These are phyloP conservation scores for Hypericum androsaemum DNA, from an alignment of 345 rosid species.

Conservation along the genomic window DNA sequence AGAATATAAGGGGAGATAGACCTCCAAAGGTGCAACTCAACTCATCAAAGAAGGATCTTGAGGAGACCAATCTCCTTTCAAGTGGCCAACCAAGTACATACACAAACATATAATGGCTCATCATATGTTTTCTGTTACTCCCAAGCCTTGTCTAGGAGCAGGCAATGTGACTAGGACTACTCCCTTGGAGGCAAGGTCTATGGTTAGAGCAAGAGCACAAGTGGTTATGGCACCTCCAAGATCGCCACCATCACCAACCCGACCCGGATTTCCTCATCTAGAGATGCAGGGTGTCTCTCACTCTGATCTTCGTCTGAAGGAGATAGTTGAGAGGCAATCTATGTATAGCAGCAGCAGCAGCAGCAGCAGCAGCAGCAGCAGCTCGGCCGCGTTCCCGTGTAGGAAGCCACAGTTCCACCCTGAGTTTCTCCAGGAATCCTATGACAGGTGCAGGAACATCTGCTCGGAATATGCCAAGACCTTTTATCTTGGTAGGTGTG, in stretches of 20 bases:
- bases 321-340: slow-evolving; percentile 36
- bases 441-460: slow-evolving; percentile 33
- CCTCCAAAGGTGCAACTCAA: too few relatives aligned
- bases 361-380: too few relatives aligned
- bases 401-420: slow-evolving; percentile 30
- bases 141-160: neutral
- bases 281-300: slow-evolving; percentile 19
- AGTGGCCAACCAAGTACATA: too few relatives aligned
- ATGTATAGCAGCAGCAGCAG: too few relatives aligned
- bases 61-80: too few relatives aligned
- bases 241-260: neutral
- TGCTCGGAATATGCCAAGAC: slow-evolving; percentile 59
- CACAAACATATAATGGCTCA: neutral
- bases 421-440: slow-evolving; percentile 40
- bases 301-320: slow-evolving; percentile 22
- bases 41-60: too few relatives aligned
- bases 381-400: slow-evolving; percentile 6
- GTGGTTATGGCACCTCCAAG: neutral
- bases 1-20: too few relatives aligned
- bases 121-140: neutral
- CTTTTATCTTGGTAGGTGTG: slow-evolving; percentile 40
- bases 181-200: neutral
- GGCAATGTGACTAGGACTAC: neutral
- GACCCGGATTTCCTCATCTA: neutral
- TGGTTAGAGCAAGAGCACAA: neutral